Evolutionary conservation across 768 basidiomycete genomes (phyloP).

Genomic region (Macrolepiota albuminosa): DNA sequence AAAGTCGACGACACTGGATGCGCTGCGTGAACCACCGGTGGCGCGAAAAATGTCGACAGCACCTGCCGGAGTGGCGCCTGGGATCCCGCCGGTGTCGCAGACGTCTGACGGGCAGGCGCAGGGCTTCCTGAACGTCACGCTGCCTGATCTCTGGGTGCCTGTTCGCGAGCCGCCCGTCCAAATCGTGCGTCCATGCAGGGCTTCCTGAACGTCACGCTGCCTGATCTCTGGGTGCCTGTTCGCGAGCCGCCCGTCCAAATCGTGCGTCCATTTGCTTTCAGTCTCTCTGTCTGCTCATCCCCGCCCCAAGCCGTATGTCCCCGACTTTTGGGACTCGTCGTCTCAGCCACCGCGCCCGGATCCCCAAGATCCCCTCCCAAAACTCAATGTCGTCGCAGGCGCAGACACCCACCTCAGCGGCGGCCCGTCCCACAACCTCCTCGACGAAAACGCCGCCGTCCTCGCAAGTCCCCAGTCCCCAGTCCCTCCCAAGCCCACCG

Average conservation of each 20-base stretch:
- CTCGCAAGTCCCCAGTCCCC: slow-evolving; percentile 16
- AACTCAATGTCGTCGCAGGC: slow-evolving; percentile 40
- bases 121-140: slow-evolving; percentile 15
- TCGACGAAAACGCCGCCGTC: slow-evolving; percentile 17
- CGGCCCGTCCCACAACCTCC: slow-evolving; percentile 33
- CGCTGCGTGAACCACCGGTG: slow-evolving; percentile 16
- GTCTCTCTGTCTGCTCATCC: slow-evolving; percentile 13
- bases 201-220: slow-evolving; percentile 48
- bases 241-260: slow-evolving; percentile 47
- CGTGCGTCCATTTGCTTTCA: slow-evolving; percentile 33
- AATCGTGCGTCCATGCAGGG: no score
- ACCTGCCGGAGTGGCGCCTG: slow-evolving; percentile 29
- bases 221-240: slow-evolving; percentile 43
- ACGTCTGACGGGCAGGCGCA: no score
- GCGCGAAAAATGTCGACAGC: slow-evolving; percentile 22
- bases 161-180: no score
- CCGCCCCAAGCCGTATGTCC: slow-evolving; percentile 36
- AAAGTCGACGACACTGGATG: slow-evolving; percentile 19
- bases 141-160: no score
- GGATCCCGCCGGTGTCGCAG: slow-evolving; percentile 33
- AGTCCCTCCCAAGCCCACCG: slow-evolving; percentile 5
- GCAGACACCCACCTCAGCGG: slow-evolving; percentile 31
- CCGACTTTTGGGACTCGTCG: slow-evolving; percentile 41
- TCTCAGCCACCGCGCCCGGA: slow-evolving; percentile 9
- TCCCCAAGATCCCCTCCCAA: slow-evolving; percentile 29